A percentile compares a stretch with the other conserved stretches of the same genome.
Conservation (phyloP, 2,329 filamentous ascomycete genomes). For the Aspergillus sp. region DNA sequence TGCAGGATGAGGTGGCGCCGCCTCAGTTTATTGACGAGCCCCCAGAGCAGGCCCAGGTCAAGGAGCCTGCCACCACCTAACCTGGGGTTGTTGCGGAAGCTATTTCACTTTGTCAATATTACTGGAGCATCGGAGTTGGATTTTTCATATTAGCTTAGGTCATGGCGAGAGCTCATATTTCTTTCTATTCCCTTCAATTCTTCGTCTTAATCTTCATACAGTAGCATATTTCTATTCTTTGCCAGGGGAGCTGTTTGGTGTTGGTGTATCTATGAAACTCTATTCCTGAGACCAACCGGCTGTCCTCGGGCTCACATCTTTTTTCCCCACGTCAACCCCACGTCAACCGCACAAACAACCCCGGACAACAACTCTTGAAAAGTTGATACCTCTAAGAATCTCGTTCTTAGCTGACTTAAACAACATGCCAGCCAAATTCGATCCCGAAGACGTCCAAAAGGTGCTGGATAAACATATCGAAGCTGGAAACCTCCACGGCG, state of each 20-base stretch:
- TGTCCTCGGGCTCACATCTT: background rate
- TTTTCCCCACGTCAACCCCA: constrained; percentile 2
- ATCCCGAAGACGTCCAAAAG: constrained; percentile 4
- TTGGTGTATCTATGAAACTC: background rate
- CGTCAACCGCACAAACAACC: background rate
- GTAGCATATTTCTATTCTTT: too few species aligned
- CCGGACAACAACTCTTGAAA: background rate
- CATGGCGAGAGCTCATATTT: background rate
- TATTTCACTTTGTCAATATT: constrained; percentile 7
- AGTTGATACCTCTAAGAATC: background rate
- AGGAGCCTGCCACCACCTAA: constrained; percentile 68
- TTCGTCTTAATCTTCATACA: background rate
- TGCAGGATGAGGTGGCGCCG: constrained; percentile 82
- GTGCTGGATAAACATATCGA: constrained; percentile 8
- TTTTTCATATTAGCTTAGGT: constrained; percentile 4
- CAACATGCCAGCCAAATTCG: background rate
- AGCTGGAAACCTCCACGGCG: constrained; percentile 23
- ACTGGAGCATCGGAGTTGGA: constrained; percentile 20
- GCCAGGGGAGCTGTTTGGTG: background rate
- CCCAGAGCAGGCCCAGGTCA: constrained; percentile 73
- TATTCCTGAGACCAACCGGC: background rate
- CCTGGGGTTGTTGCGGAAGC: background rate
- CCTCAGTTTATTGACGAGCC: constrained; percentile 90
- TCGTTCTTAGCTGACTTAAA: background rate
- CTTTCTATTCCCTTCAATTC: background rate